Evolutionary conservation across 345 rosid species (phyloP), one percentile per base, ranked within the genome.

Genomic region (Salix dunnii): DNA sequence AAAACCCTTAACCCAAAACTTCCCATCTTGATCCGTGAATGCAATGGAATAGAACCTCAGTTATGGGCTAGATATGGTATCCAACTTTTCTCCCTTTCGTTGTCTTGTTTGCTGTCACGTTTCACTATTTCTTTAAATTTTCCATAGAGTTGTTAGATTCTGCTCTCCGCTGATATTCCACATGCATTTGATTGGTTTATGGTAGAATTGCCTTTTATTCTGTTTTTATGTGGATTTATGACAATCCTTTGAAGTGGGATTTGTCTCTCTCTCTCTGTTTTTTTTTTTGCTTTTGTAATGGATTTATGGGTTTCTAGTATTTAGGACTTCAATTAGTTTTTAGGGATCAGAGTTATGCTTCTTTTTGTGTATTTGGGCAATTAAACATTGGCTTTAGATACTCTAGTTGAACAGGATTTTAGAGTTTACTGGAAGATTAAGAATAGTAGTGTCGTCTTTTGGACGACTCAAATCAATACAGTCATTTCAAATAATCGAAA

Each of bases 51-150:
- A 68, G 90, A 90, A 78, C 98, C 99, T 68, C 97, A 96, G 85
- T 75, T 96, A 70, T 96, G 99, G 99, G 99, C 96, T 53, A 83
- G 97, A 96, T 96, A 90, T 70, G 97, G 97, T 96, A 87, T 21
- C 17, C 60, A 7, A 2, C 5, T 66, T 33, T 60, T 14, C 35
- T 42, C 23, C 21, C 28, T 10, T 42, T 62, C 9, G 42, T 28
- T 55, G 25, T 14, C 16, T 1, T 60, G 3, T 1, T 13, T 6
- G 3, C 11, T n/a, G 7, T n/a, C 13, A n/a, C 6, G 23, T 23
- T 7, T 58, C 28, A 58, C 28, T 58, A 4, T 58, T 58, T 23
- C 28, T 0, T 10, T 58, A 23, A 58, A 23, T n/a, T 58, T n/a
- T 58, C 63, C 14, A n/a, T 9, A 58, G 27, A 58, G 63, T 4